These are phyloP conservation scores for Hanseniaspora lachancei DNA, from an alignment of 805 yeast species.

Conservation along the genomic window DNA sequence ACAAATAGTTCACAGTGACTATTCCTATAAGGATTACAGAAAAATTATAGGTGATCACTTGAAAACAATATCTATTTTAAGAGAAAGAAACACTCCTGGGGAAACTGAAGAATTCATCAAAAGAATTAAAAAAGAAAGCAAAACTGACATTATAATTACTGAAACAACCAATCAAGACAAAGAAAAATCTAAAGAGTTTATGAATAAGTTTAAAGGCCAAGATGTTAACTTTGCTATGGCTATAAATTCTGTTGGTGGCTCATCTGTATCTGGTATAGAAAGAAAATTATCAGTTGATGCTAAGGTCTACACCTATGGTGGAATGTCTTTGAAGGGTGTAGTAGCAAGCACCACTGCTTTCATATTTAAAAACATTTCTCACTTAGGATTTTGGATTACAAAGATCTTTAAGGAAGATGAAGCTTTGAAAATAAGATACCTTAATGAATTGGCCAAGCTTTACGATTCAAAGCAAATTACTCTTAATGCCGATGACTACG, in stretches of 20 bases:
- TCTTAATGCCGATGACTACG: slow-evolving; percentile 34
- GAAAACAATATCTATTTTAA: slow-evolving; percentile 74
- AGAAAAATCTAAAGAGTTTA: slow-evolving; percentile 33
- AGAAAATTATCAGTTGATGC: slow-evolving; percentile 68
- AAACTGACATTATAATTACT: slow-evolving; percentile 47
- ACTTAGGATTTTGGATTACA: slow-evolving; percentile 90
- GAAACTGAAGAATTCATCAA: slow-evolving; percentile 32
- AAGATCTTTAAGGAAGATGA: slow-evolving; percentile 50
- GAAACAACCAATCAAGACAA: slow-evolving; percentile 69
- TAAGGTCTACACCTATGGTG: slow-evolving; percentile 82
- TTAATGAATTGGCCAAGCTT: slow-evolving; percentile 41
- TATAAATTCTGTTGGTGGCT: slow-evolving; percentile 88
- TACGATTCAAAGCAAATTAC: slow-evolving; percentile 47
- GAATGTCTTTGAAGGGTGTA: slow-evolving; percentile 94
- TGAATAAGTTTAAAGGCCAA: slow-evolving; percentile 35
- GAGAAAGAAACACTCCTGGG: slow-evolving; percentile 73
- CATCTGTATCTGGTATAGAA: slow-evolving; percentile 66
- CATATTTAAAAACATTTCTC: slow-evolving; percentile 76
- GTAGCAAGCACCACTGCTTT: slow-evolving; percentile 77
- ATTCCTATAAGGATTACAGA: background rate
- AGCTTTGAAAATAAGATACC: slow-evolving; percentile 41
- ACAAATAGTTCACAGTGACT: slow-evolving; percentile 58
- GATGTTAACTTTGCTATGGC: slow-evolving; percentile 55
- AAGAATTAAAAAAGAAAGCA: background rate
- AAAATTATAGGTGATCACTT: slow-evolving; percentile 36